These are phyloP conservation scores for Podaxis rugospora DNA, from an alignment of 768 basidiomycete genomes.

Conservation along the genomic window DNA sequence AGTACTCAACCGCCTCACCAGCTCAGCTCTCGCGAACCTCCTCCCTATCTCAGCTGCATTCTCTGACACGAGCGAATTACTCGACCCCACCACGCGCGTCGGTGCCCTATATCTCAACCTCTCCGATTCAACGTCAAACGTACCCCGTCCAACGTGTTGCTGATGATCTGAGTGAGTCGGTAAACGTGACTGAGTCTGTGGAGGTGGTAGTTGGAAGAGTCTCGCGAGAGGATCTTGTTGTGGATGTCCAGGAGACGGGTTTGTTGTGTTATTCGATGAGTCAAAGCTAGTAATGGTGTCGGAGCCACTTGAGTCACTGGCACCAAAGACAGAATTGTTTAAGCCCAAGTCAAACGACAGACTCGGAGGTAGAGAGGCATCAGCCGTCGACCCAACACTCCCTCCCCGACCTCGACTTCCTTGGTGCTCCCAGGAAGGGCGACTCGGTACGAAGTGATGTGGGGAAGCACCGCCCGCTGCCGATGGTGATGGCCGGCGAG, in stretches of 20 bases:
- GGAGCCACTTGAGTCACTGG: background rate
- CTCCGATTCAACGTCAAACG: background rate
- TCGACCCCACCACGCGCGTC: background rate
- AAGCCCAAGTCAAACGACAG: background rate
- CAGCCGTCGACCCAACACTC: no score
- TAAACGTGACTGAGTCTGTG: background rate
- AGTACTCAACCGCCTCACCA: background rate
- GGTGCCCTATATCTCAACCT: no score
- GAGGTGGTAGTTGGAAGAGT: background rate
- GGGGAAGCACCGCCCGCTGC: background rate
- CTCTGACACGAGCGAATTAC: conserved; percentile 8
- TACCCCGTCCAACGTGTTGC: background rate
- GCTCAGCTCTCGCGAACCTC: conserved; percentile 4
- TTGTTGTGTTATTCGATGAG: background rate
- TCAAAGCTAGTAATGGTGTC: background rate
- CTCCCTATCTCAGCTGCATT: conserved; percentile 6
- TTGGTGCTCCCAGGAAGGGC: no score
- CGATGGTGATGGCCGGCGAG: background rate
- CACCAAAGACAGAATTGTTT: background rate
- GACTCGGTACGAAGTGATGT: no score
- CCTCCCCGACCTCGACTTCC: background rate
- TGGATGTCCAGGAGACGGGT: background rate
- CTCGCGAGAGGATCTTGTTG: background rate
- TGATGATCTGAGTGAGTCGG: background rate
- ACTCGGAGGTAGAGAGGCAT: conserved; percentile 1